These are phyloP conservation scores for Teratosphaeria gauchensis DNA, from an alignment of 2,329 filamentous ascomycete genomes.

Conservation along the genomic window DNA sequence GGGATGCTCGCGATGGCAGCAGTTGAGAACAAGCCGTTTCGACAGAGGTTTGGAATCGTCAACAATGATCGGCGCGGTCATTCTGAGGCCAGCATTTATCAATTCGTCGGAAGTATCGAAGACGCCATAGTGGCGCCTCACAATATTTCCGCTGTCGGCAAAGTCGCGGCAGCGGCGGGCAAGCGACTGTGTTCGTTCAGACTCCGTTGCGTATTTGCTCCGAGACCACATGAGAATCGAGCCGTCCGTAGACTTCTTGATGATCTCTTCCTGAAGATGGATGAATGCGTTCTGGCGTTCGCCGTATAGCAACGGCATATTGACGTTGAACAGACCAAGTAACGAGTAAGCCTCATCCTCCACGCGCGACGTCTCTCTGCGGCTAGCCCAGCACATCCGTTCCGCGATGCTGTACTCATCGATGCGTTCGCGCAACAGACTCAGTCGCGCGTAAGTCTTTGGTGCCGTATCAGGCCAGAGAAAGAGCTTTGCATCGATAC, in stretches of 20 bases:
- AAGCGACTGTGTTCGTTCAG: no score
- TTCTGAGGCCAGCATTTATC: no score
- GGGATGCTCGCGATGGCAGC: no score
- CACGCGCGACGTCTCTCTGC: conserved; percentile 9
- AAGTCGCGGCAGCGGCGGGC: no score
- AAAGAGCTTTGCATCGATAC: background rate
- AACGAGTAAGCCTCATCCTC: conserved; percentile 12
- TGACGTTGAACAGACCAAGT: conserved; percentile 14
- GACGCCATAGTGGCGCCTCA: no score
- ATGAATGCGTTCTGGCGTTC: conserved; percentile 8
- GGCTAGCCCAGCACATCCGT: conserved; percentile 10
- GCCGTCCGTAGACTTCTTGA: conserved; percentile 3
- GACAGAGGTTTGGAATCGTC: no score
- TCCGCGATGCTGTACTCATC: conserved; percentile 4
- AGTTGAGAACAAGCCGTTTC: no score
- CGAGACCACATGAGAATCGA: no score
- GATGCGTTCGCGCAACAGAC: background rate
- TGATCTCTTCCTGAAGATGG: conserved; percentile 6
- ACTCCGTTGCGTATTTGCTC: no score
- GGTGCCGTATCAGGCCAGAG: background rate
- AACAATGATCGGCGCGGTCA: no score
- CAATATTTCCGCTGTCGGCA: no score
- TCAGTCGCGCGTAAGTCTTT: background rate
- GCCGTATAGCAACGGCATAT: conserved; percentile 13
- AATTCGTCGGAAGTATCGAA: no score